phyloP scores from a whole-genome alignment of 768 basidiomycete species.

The Amanita jacksonii region DNA sequence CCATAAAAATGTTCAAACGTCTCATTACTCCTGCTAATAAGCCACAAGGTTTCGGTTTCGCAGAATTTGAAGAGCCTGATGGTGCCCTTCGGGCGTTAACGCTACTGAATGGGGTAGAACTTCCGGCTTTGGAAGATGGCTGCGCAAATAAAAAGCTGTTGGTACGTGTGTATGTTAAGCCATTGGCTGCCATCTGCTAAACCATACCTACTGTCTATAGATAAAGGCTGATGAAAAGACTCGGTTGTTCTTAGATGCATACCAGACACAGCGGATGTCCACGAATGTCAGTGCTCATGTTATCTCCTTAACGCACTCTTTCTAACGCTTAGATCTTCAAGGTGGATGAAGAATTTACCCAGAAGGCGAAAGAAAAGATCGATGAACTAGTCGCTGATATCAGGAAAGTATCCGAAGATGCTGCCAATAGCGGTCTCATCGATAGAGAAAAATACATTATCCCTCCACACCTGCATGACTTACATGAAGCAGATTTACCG shows the following conservation, averaged over 20 bases:
- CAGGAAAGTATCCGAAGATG: conserved; percentile 62
- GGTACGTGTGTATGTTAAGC: conserved; percentile 49
- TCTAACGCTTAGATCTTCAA: conserved; percentile 19
- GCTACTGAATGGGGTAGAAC: conserved; percentile 37
- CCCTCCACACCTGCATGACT: conserved; percentile 92
- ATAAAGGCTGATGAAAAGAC: conserved; percentile 98
- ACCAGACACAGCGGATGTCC: conserved; percentile 65
- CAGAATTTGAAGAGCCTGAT: conserved; percentile 90
- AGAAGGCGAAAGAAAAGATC: conserved; percentile 56
- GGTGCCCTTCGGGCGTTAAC: conserved; percentile 68
- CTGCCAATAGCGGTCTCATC: conserved; percentile 61
- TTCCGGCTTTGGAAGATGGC: conserved; percentile 44
- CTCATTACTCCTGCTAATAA: conserved; percentile 89
- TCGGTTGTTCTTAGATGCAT: conserved; percentile 77
- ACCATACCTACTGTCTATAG: conserved; percentile 38
- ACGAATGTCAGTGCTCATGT: conserved; percentile 55
- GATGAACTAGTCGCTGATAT: conserved; percentile 62
- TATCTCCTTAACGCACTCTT: background rate
- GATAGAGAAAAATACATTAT: conserved; percentile 86
- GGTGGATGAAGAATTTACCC: conserved; percentile 60
- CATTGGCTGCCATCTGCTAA: conserved; percentile 31
- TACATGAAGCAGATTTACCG: conserved; percentile 93
- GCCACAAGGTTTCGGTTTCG: conserved; percentile 95
- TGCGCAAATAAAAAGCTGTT: conserved; percentile 42
- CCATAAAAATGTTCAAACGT: conserved; percentile 83